Conservation (phyloP, 805 yeast species). For the Ogataea methanolica region DNA sequence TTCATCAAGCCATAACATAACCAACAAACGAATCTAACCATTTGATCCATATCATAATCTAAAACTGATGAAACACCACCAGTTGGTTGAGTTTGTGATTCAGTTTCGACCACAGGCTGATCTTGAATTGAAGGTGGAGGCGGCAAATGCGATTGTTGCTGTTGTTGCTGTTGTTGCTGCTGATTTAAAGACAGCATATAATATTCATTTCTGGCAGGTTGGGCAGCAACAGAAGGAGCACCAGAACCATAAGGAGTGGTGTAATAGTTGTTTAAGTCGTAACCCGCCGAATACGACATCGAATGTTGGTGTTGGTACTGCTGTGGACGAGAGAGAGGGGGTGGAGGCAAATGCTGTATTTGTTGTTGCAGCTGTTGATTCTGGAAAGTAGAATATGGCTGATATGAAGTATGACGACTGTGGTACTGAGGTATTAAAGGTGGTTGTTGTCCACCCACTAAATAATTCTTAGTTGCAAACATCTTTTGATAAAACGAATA, state of each 20-base stretch:
- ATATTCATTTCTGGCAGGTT: slow-evolving; percentile 5
- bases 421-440: slow-evolving; percentile 12
- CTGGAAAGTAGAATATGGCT: slow-evolving; percentile 11
- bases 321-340: slow-evolving; percentile 3
- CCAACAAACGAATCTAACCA: slow-evolving; percentile 79
- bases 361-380: slow-evolving; percentile 4
- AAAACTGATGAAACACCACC: slow-evolving; percentile 79
- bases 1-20: slow-evolving; percentile 65
- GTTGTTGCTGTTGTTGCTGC: slow-evolving; percentile 9
- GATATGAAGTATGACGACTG: slow-evolving; percentile 19
- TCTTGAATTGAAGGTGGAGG: slow-evolving; percentile 9
- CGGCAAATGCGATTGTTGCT: slow-evolving; percentile 5
- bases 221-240: background rate
- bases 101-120: slow-evolving; percentile 1
- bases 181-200: slow-evolving; percentile 7
- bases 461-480: slow-evolving; percentile 2
- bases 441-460: slow-evolving; percentile 1
- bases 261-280: slow-evolving; percentile 12
- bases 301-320: slow-evolving; percentile 19
- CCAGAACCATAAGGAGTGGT: background rate
- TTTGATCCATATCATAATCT: slow-evolving; percentile 73
- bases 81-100: slow-evolving; percentile 1
- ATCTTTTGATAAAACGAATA: slow-evolving; percentile 11
- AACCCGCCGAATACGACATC: slow-evolving; percentile 15
- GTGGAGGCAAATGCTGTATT: background rate